Evolutionary conservation across 768 basidiomycete species (phyloP).

Genomic region (Russula vinacea): DNA sequence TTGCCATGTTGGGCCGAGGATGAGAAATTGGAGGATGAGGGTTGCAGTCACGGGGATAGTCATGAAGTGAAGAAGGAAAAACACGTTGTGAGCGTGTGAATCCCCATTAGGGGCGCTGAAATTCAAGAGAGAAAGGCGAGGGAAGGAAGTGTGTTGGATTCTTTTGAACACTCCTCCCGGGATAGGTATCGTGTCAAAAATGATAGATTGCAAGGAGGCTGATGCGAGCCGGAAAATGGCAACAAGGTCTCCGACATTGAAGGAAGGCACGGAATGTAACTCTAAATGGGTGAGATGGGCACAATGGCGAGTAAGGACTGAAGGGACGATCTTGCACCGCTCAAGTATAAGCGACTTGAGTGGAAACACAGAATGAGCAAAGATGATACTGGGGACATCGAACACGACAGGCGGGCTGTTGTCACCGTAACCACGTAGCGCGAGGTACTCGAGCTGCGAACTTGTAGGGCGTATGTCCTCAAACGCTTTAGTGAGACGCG

Average conservation of each 20-base stretch:
- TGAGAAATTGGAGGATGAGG: slow-evolving; percentile 24
- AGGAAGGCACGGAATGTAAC: slow-evolving; percentile 19
- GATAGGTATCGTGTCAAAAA: slow-evolving; percentile 25
- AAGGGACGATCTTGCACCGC: slow-evolving; percentile 20
- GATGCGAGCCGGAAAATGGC: slow-evolving; percentile 20
- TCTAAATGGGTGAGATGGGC: slow-evolving; percentile 26
- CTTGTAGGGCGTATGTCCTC: slow-evolving; percentile 21
- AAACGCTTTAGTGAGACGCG: slow-evolving; percentile 24
- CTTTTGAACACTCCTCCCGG: slow-evolving; percentile 15
- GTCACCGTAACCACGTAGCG: slow-evolving; percentile 23
- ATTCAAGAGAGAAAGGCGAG: slow-evolving; percentile 21
- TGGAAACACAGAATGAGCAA: slow-evolving; percentile 17
- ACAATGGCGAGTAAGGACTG: slow-evolving; percentile 21
- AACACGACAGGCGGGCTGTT: slow-evolving; percentile 19
- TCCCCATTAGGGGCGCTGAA: slow-evolving; percentile 21
- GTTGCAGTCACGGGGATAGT: slow-evolving; percentile 14
- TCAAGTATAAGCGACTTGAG: slow-evolving; percentile 27
- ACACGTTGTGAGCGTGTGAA: slow-evolving; percentile 23
- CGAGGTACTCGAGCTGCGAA: slow-evolving; percentile 23
- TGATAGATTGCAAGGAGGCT: slow-evolving; percentile 21
- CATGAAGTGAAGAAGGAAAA: slow-evolving; percentile 24
- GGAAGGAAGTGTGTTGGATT: slow-evolving; percentile 13
- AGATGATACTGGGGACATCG: slow-evolving; percentile 22
- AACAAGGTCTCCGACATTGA: slow-evolving; percentile 22
- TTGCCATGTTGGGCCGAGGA: slow-evolving; percentile 23